A percentile compares a stretch with the other conserved stretches of the same genome.
phyloP scores from a whole-genome alignment of 2,329 filamentous ascomycete genomes.

The Neonectria coccinea region DNA sequence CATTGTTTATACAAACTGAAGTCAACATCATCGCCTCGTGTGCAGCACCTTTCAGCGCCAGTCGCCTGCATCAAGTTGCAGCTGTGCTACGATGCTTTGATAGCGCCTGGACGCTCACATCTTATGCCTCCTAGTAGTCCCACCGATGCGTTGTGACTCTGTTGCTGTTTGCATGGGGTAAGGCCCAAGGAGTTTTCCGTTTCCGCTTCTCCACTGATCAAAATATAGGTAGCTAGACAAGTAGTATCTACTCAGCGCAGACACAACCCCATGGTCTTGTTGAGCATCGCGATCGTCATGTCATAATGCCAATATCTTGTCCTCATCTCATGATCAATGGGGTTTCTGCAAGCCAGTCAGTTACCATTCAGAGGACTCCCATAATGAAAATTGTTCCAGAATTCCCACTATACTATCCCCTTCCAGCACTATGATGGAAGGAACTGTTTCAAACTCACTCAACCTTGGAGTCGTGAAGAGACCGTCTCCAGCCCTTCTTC shows the following conservation, averaged over 20 bases:
- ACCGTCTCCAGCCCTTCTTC: slow-evolving; percentile 36
- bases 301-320: slow-evolving; percentile 71
- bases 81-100: neutral
- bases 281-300: slow-evolving; percentile 78
- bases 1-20: slow-evolving; percentile 24
- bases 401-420: neutral
- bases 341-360: slow-evolving; percentile 32
- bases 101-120: neutral
- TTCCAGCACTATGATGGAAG: neutral
- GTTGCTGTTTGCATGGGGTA: neutral
- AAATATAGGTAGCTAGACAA: neutral
- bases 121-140: neutral
- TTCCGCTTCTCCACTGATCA: neutral
- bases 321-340: slow-evolving; percentile 36
- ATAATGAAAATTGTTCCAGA: neutral
- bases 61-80: neutral
- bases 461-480: slow-evolving; percentile 37
- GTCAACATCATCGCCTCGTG: neutral
- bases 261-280: slow-evolving; percentile 77
- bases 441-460: slow-evolving; percentile 39
- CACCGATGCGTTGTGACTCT: neutral
- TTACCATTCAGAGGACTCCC: neutral
- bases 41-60: neutral
- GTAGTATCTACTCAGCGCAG: slow-evolving; percentile 53
- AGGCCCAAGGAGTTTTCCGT: neutral